Evolutionary conservation across 495 filamentous ascomycete genomes (phyloP).

Genomic region (Neurospora africana): DNA sequence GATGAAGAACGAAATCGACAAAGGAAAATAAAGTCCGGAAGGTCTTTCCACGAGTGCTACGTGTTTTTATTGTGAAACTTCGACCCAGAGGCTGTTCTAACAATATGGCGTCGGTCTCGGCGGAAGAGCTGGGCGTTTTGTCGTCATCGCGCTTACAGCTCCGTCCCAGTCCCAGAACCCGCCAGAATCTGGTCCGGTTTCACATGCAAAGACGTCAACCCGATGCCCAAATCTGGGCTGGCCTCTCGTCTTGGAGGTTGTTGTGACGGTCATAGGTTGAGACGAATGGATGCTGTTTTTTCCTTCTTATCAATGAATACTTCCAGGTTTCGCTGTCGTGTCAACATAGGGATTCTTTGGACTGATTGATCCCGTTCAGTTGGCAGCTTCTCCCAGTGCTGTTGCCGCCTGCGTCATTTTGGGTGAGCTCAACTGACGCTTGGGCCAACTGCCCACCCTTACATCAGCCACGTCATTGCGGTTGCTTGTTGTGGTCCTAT

Average conservation of each 20-base stretch:
- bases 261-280: background rate
- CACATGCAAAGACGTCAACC: background rate
- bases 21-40: background rate
- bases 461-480: background rate
- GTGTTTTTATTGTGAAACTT: background rate
- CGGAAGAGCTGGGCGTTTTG: background rate
- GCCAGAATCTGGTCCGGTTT: background rate
- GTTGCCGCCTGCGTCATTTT: background rate
- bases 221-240: background rate
- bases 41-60: background rate
- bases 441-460: background rate
- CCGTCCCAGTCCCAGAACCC: background rate
- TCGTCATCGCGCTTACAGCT: background rate
- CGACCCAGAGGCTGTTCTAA: background rate
- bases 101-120: background rate
- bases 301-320: background rate
- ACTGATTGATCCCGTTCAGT: background rate
- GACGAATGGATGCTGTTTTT: background rate
- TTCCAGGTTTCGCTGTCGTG: too few species aligned
- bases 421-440: background rate
- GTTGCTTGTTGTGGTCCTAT: background rate
- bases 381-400: background rate
- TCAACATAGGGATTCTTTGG: background rate
- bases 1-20: background rate
- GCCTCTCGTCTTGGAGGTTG: background rate